Percentiles rank a stretch among this genome's conserved stretches.
Conservation (phyloP, 129 eudicot species). For the Erigeron canadensis region DNA sequence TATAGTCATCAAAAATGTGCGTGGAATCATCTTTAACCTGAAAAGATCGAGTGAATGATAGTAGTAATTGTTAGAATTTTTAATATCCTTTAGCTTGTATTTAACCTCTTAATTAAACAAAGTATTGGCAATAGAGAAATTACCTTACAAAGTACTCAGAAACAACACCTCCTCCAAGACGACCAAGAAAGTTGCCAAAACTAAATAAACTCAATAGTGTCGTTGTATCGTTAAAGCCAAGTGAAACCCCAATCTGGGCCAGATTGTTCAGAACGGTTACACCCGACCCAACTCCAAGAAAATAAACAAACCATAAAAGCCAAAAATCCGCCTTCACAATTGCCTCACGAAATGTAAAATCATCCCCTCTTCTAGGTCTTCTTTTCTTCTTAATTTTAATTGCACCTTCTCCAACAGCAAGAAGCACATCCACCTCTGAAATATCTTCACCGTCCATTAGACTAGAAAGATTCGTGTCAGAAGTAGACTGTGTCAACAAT, state of each 20-base stretch:
- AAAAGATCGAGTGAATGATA: too few species aligned
- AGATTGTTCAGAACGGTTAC: constrained; percentile 87
- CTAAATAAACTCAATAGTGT: constrained; percentile 76
- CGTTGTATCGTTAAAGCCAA: constrained; percentile 68
- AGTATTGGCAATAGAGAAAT: not conserved
- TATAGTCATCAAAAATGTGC: constrained; percentile 72
- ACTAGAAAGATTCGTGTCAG: constrained; percentile 50
- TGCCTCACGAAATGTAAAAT: constrained; percentile 79
- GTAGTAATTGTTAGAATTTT: too few species aligned
- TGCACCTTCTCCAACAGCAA: constrained; percentile 94
- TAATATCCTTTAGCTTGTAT: too few species aligned
- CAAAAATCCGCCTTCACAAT: constrained; percentile 91
- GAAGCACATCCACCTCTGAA: constrained; percentile 76
- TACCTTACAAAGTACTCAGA: constrained; percentile 89
- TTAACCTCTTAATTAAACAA: too few species aligned
- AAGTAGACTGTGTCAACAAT: constrained; percentile 53
- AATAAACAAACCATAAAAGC: constrained; percentile 82
- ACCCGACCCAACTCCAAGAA: constrained; percentile 88
- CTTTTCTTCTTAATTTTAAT: constrained; percentile 64
- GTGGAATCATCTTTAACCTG: constrained; percentile 79
- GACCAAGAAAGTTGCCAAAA: constrained; percentile 84
- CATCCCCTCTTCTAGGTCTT: constrained; percentile 88
- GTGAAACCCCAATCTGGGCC: constrained; percentile 87
- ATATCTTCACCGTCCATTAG: constrained; percentile 50
- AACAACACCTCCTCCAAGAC: constrained; percentile 83